Conservation (phyloP, 2,329 filamentous ascomycete genomes). For the Penicillium sp. region DNA sequence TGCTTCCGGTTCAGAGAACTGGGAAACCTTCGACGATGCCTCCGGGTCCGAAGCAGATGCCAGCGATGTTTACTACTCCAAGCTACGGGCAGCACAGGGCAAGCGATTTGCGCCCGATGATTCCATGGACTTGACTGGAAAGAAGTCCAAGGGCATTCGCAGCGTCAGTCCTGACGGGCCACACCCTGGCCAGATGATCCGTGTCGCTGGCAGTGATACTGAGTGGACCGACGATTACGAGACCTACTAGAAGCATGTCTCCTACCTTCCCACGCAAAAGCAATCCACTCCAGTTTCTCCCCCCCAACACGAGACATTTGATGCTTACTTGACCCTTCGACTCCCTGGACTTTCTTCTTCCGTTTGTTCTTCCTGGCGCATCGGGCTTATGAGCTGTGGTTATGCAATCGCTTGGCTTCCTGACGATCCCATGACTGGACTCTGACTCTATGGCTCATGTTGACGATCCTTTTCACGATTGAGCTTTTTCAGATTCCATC, state of each 20-base stretch:
- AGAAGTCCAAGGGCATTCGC: conserved; percentile 50
- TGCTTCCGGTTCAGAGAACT: conserved; percentile 87
- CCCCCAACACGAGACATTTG: conserved; percentile 7
- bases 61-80: conserved; percentile 78
- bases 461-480: conserved; percentile 19
- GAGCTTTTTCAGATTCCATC: conserved; percentile 17
- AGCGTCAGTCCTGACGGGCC: conserved; percentile 47
- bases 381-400: conserved; percentile 20
- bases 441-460: conserved; percentile 20
- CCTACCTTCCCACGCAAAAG: neutral
- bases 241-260: conserved; percentile 35
- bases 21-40: conserved; percentile 92
- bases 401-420: conserved; percentile 21
- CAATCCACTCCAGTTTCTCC: conserved; percentile 12
- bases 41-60: conserved; percentile 74
- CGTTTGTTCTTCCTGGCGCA: conserved; percentile 15
- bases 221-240: conserved; percentile 57
- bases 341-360: conserved; percentile 6
- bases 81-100: conserved; percentile 67
- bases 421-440: conserved; percentile 34
- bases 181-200: conserved; percentile 46
- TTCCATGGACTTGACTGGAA: conserved; percentile 36
- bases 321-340: conserved; percentile 10
- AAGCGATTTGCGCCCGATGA: conserved; percentile 60
- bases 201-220: conserved; percentile 53